Evolutionary conservation across 2,329 filamentous ascomycete genomes (phyloP), one percentile per base, ranked within the genome.

Genomic region (Colletotrichum abscissum): DNA sequence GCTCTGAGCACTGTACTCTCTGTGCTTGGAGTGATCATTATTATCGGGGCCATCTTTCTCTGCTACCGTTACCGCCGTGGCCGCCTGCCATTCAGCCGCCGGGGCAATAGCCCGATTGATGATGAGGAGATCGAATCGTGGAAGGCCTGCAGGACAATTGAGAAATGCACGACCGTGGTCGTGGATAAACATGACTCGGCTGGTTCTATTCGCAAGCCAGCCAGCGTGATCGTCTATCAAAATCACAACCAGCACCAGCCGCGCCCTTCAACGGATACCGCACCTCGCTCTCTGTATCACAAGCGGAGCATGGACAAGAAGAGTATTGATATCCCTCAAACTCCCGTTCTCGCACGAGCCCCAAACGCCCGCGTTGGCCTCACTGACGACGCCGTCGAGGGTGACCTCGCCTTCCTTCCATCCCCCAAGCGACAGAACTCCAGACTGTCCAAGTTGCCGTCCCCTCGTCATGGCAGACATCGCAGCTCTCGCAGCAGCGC

Each of bases 101-200:
- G 70, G 22, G 89, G 88, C 60, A 88, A 89, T 57, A 89, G 89
- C 0, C 90, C 91, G 14, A 91, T 92, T 72, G 86, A 88, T 74
- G 91, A 92, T 76, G 90, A 92, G 73, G 91, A 92, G 79, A 92
- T 92, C 72, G 89, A 89, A 76, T 90, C 89, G 4, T 92, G 91
- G 91, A 91, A 89, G 77, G 81, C 82, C 33, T 75, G 63, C 19
- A 63, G 67, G 12, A 59, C 77, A 52, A 63, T 76, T 54, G 79
- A 83, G 76, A 81, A 83, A 78, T 76, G 77, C 14, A 75, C 74
- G 68, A 75, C 55, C 79, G 82, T 67, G 4, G 26, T 71, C 24
- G 49, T 69, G 70, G 78, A 77, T 38, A 82, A 82, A 70, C 81
- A 82, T 56, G 74, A 79, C n/a, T 84, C 84, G 9, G 81, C 79